Percentiles rank a stretch among this genome's conserved stretches.
Conservation (phyloP, 192 early-diverging fungal genomes). For the Piromyces finnis region DNA sequence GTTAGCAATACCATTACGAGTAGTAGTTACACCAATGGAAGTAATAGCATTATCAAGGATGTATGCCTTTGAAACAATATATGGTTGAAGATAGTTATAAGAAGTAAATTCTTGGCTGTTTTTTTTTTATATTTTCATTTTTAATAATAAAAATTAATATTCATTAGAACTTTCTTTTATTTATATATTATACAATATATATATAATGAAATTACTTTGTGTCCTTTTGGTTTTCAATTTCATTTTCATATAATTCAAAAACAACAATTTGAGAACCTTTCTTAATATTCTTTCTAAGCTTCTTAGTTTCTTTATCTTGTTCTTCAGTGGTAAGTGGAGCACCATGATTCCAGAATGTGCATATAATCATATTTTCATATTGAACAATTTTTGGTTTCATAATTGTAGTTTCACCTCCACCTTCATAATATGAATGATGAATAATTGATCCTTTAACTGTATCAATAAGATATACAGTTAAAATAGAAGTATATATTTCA, state of each 20-base stretch:
- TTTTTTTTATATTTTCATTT: neutral
- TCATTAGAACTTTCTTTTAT: no score
- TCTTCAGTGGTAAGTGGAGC: slow-evolving; percentile 9
- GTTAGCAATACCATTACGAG: slow-evolving; percentile 67
- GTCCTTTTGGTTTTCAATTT: slow-evolving; percentile 4
- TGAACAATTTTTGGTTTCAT: slow-evolving; percentile 33
- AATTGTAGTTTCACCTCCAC: slow-evolving; percentile 16
- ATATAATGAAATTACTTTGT: neutral
- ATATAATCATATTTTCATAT: slow-evolving; percentile 76
- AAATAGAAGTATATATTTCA: slow-evolving; percentile 5
- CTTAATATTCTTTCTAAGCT: slow-evolving; percentile 1
- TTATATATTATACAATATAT: slow-evolving; percentile 34
- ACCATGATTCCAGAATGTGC: slow-evolving; percentile 76
- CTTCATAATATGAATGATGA: slow-evolving; percentile 44
- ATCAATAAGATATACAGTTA: slow-evolving; percentile 71
- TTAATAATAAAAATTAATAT: neutral
- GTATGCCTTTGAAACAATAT: slow-evolving; percentile 58
- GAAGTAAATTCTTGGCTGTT: slow-evolving; percentile 44
- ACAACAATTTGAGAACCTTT: slow-evolving; percentile 37
- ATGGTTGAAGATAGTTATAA: slow-evolving; percentile 40
- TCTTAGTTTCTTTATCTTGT: neutral
- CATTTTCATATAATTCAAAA: slow-evolving; percentile 76
- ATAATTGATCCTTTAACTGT: slow-evolving; percentile 70
- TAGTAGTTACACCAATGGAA: slow-evolving; percentile 69
- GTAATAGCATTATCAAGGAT: slow-evolving; percentile 51